These are phyloP conservation scores for Trametes gibbosa DNA, from an alignment of 768 basidiomycete genomes.

Conservation along the genomic window DNA sequence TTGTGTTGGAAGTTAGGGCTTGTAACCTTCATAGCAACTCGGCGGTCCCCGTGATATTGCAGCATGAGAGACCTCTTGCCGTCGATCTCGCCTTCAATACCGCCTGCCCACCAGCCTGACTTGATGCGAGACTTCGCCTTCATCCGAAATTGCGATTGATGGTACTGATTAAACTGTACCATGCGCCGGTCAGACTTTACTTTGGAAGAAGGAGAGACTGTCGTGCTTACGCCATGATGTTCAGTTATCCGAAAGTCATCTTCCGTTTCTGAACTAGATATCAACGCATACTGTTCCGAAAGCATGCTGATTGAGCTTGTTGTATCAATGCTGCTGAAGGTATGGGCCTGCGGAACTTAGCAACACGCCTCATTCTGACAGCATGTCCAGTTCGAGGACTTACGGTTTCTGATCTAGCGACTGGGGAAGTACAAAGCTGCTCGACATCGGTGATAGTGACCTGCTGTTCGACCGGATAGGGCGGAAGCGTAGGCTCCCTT, in stretches of 20 bases:
- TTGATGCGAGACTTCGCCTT: constrained; percentile 36
- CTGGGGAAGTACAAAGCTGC: constrained; percentile 5
- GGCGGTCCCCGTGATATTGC: constrained; percentile 40
- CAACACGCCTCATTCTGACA: not conserved
- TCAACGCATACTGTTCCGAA: not conserved
- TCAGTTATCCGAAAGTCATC: constrained; percentile 21
- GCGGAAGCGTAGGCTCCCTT: not conserved
- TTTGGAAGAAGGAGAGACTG: no score
- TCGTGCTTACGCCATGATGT: constrained; percentile 36
- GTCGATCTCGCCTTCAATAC: constrained; percentile 38
- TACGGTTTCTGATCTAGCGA: not conserved
- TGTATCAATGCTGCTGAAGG: not conserved
- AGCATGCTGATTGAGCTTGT: not conserved
- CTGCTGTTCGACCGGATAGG: not conserved
- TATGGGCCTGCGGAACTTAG: not conserved
- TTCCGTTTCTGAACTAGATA: not conserved
- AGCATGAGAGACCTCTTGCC: constrained; percentile 43
- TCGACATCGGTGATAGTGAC: not conserved
- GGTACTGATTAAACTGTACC: constrained; percentile 46
- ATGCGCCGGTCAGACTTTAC: no score
- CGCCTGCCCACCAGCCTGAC: constrained; percentile 50
- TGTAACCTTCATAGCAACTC: constrained; percentile 33
- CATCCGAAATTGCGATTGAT: constrained; percentile 46
- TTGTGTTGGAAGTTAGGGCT: not conserved
- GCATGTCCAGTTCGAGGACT: not conserved